phyloP scores from a whole-genome alignment of 306 rosid species.

The Astragalus glycyphyllos region DNA sequence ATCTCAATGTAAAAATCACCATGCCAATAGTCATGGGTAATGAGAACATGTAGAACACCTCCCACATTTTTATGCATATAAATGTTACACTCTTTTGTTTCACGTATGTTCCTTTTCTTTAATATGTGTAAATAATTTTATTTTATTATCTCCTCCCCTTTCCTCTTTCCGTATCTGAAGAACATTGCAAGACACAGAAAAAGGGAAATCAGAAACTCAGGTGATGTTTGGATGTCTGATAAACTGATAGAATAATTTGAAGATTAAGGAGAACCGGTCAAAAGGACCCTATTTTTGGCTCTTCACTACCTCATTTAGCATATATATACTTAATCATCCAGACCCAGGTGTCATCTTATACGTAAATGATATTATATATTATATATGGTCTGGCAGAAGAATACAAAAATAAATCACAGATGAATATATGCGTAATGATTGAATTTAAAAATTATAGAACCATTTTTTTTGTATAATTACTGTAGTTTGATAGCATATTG shows the following conservation, averaged over 20 bases:
- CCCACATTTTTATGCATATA: constrained; percentile 65
- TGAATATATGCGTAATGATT: too few species aligned
- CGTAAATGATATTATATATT: background rate
- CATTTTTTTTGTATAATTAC: too few species aligned
- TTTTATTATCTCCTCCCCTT: background rate
- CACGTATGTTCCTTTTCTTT: constrained; percentile 5
- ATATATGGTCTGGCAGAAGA: background rate
- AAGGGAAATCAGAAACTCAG: constrained; percentile 29
- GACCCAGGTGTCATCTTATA: too few species aligned
- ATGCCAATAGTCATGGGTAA: constrained; percentile 85
- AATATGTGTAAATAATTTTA: background rate
- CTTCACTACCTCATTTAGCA: constrained; percentile 41
- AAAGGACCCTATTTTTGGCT: constrained; percentile 46
- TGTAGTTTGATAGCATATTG: too few species aligned
- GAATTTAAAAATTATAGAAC: too few species aligned
- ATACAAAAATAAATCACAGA: background rate
- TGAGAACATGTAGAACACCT: constrained; percentile 91
- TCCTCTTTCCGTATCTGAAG: constrained; percentile 42
- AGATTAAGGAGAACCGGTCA: constrained; percentile 52
- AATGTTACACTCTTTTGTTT: constrained; percentile 21
- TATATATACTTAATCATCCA: background rate
- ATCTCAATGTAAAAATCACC: constrained; percentile 80
- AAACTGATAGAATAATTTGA: constrained; percentile 38
- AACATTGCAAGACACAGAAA: constrained; percentile 36
- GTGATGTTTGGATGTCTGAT: constrained; percentile 28